These are phyloP conservation scores for Podaxis sp. DNA, from an alignment of 768 basidiomycete species.

Conservation along the genomic window DNA sequence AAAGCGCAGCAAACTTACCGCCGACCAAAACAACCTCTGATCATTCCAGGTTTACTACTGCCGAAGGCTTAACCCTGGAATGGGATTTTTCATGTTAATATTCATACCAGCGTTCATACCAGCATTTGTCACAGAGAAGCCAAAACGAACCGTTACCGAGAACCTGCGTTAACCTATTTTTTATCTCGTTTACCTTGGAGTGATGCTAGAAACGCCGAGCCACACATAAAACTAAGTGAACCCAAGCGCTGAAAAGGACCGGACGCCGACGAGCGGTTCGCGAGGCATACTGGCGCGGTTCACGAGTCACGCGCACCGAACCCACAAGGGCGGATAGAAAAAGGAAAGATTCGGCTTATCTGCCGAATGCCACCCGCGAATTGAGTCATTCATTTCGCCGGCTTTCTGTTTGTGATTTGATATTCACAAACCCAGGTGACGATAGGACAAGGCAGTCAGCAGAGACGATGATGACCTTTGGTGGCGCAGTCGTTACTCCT, in stretches of 20 bases:
- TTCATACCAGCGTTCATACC: not conserved
- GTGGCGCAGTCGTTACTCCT: not conserved
- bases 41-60: not conserved
- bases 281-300: not conserved
- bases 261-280: not conserved
- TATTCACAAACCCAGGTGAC: not conserved
- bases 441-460: not conserved
- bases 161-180: not conserved
- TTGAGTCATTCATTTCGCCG: conserved; percentile 2
- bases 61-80: not conserved
- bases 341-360: not conserved
- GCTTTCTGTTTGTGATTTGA: conserved; percentile 1
- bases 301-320: not conserved
- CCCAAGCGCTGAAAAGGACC: not conserved
- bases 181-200: not conserved
- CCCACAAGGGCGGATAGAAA: not conserved
- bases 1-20: not conserved
- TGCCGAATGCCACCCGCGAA: conserved; percentile 1
- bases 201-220: not conserved
- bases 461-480: not conserved
- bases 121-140: not conserved
- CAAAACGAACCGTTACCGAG: not conserved
- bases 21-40: not conserved
- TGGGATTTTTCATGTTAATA: not conserved
- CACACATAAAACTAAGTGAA: not conserved